phyloP scores from a whole-genome alignment of 176 grass and related monocot species.

The Triticum turgidum region DNA sequence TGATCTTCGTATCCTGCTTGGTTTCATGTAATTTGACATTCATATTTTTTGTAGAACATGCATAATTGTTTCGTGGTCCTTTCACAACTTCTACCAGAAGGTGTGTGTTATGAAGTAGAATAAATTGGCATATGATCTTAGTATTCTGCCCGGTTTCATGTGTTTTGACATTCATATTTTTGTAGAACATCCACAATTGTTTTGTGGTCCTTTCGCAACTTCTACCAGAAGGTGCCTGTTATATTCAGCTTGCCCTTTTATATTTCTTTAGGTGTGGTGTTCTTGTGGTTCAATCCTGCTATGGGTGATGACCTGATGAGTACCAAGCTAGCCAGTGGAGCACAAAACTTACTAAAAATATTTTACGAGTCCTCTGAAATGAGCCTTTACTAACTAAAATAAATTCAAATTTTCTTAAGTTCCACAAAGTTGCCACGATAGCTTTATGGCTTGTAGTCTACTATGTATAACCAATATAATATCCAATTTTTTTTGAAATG shows the following conservation, averaged over 20 bases:
- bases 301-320: background rate
- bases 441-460: background rate
- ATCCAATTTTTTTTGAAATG: background rate
- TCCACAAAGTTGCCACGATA: background rate
- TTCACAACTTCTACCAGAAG: constrained; percentile 92
- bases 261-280: background rate
- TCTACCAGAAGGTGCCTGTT: constrained; percentile 82
- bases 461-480: background rate
- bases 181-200: constrained; percentile 88
- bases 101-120: constrained; percentile 22
- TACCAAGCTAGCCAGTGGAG: background rate
- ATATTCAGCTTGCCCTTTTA: background rate
- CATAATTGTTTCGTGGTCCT: constrained; percentile 89
- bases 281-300: background rate
- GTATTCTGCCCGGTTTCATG: no score
- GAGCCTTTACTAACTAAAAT: background rate
- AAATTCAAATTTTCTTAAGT: background rate
- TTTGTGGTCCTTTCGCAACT: constrained; percentile 86
- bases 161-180: background rate
- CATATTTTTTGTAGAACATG: constrained; percentile 66
- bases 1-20: no score
- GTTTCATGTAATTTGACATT: background rate
- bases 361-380: background rate
- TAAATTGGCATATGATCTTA: no score
- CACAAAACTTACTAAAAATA: background rate